Conservation (phyloP, 2,329 filamentous ascomycete species). For the Thielaviopsis musarum region DNA sequence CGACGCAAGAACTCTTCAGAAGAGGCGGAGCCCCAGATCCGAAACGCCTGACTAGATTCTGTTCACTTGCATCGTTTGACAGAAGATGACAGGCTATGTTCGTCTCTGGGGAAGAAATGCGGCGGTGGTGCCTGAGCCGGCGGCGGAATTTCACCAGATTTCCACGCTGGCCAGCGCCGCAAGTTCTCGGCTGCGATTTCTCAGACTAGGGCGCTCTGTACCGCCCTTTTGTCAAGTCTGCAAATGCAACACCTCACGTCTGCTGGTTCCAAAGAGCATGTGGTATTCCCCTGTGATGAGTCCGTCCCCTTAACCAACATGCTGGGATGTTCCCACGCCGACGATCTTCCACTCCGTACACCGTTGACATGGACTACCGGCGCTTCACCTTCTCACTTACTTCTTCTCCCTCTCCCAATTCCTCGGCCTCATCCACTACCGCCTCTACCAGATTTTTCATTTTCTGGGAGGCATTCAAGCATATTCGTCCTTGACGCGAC, state of each 20-base stretch:
- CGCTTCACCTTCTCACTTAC: not conserved
- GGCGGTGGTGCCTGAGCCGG: not conserved
- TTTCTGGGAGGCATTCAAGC: conserved; percentile 23
- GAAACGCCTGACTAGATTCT: not conserved
- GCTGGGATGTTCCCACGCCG: not conserved
- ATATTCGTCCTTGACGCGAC: conserved; percentile 56
- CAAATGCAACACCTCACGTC: no score
- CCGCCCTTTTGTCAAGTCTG: no score
- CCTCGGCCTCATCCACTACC: no score
- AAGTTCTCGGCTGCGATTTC: not conserved
- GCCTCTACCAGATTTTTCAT: not conserved
- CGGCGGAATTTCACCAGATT: not conserved
- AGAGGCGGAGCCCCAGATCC: not conserved
- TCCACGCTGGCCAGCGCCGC: not conserved
- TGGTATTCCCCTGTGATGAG: not conserved
- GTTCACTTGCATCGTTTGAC: not conserved
- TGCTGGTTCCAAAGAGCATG: not conserved
- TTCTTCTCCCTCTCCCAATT: not conserved
- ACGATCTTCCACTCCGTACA: no score
- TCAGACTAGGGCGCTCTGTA: not conserved
- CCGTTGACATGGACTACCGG: no score
- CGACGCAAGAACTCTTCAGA: not conserved
- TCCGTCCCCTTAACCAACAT: not conserved
- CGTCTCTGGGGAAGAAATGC: not conserved
- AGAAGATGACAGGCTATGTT: not conserved